Percentiles rank a stretch among this genome's conserved stretches.
phyloP scores from a whole-genome alignment of 148 eudicot species.

The Vaccinium darrowii region DNA sequence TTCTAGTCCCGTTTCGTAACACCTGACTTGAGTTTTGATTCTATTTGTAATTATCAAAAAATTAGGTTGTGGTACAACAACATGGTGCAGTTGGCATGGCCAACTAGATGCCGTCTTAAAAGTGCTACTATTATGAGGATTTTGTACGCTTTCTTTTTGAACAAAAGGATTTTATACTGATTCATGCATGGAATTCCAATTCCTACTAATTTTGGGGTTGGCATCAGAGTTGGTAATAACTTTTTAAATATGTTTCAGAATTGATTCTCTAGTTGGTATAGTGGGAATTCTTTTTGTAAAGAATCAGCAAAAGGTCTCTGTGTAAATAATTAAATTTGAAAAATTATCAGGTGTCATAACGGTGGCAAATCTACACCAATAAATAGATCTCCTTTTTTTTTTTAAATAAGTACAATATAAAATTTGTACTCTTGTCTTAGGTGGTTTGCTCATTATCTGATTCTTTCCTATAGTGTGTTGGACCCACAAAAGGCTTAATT shows the following conservation, averaged over 20 bases:
- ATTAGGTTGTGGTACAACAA: neutral
- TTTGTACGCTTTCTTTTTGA: neutral
- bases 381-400: neutral
- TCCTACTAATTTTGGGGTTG: neutral
- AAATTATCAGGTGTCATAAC: constrained; percentile 1
- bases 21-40: too few species aligned
- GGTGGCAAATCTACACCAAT: constrained; percentile 17
- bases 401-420: neutral
- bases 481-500: neutral
- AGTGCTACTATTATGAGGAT: neutral
- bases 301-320: constrained; percentile 16
- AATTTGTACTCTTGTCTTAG: constrained; percentile 8
- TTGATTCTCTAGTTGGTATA: constrained; percentile 11
- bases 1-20: too few species aligned
- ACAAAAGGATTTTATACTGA: neutral
- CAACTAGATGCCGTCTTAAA: neutral
- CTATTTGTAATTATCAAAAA: too few species aligned
- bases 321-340: neutral
- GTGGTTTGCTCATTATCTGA: constrained; percentile 14
- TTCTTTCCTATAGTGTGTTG: neutral
- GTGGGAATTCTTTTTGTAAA: constrained; percentile 18
- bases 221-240: neutral
- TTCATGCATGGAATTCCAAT: neutral
- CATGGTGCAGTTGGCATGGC: neutral
- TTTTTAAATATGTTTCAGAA: neutral